Evolutionary conservation across 805 yeast genomes (phyloP).

Genomic region (Wickerhamiella galacta): DNA sequence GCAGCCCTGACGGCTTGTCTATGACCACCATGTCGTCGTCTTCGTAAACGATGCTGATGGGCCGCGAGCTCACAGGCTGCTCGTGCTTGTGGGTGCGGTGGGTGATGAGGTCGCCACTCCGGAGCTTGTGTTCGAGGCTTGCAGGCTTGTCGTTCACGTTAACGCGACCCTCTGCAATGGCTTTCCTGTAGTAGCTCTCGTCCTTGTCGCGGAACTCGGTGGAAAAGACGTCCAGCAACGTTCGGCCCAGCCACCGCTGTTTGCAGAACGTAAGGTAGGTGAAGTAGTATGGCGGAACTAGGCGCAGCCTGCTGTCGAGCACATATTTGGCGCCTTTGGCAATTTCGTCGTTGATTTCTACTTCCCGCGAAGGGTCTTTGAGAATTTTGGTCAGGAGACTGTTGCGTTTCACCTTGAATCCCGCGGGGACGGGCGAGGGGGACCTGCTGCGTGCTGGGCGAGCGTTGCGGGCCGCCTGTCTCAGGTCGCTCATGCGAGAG

Average conservation of each 20-base stretch:
- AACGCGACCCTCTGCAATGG: slow-evolving; percentile 62
- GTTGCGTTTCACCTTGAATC: slow-evolving; percentile 13
- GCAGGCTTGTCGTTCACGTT: slow-evolving; percentile 54
- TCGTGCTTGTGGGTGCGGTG: slow-evolving; percentile 82
- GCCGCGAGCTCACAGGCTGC: slow-evolving; percentile 52
- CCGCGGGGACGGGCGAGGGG: slow-evolving; percentile 5
- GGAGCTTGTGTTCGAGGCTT: slow-evolving; percentile 41
- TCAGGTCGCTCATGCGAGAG: too few species aligned
- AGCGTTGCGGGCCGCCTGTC: too few species aligned
- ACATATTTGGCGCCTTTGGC: slow-evolving; percentile 20
- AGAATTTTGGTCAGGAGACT: slow-evolving; percentile 13
- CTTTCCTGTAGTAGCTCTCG: slow-evolving; percentile 44
- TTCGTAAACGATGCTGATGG: slow-evolving; percentile 51
- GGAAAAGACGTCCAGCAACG: slow-evolving; percentile 61
- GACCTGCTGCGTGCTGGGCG: too few species aligned
- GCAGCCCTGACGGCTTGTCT: slow-evolving; percentile 88
- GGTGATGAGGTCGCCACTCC: slow-evolving; percentile 68
- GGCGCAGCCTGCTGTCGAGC: slow-evolving; percentile 33
- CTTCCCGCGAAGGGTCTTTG: slow-evolving; percentile 14
- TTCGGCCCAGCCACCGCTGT: slow-evolving; percentile 77
- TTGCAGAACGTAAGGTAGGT: slow-evolving; percentile 88
- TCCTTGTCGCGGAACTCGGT: slow-evolving; percentile 73
- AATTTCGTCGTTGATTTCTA: slow-evolving; percentile 13
- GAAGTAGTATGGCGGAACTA: slow-evolving; percentile 72
- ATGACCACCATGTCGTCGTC: slow-evolving; percentile 64